Base-by-base conservation (phyloP, 495 filamentous ascomycete genomes). In the Stereocaulon alpinum region DNA sequence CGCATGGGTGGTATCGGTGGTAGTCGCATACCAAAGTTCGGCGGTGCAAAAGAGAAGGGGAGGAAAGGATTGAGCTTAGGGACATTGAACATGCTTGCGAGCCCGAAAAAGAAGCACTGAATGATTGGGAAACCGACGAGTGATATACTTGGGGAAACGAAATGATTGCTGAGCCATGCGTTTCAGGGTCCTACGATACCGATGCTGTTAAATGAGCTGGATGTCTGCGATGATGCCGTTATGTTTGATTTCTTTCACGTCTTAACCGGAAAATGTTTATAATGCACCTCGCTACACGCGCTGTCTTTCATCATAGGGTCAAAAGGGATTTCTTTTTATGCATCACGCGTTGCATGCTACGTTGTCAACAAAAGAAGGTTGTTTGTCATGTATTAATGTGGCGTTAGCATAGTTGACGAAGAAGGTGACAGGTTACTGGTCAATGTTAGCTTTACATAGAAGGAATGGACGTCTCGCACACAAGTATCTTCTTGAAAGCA, bases 11-110 rank as follows among this genome's bases (percentile, higher is more conserved):
- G 59, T 66, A 72, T 29, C 68, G 69, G 41, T 64, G 69, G 59
- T 66, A 73, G 67, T 62, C 63, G 37, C 71, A 76, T 67, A 70
- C 70, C 53, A 56, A 71, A 67, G 68, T 68, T 29, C 68, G 73
- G 45, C 10, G 48, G 47, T 24, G 68, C 68, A 43, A 74, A 70
- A 58, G 63, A 61, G 18, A 73, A 69, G 24, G 58, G 34, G 44
- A 63, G 59, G 12, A 68, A 67, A 62, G 63, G 66, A 64, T 7
- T 80, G 40, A 80, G 73, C 52, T 65, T 78, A 64, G 76, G 76
- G 47, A 72, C 77, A 37, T 62, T 80, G 68, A 76, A 80, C 47
- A 71, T 78, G 74, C 70, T 80, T 11, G 68, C 78, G 27, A 74
- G 78, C 61, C 78, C 78, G 4, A 80, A 78, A 69, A 64, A 64